These are phyloP conservation scores for Tolypocladium inflatum DNA, from an alignment of 2,329 filamentous ascomycete species.

Conservation along the genomic window DNA sequence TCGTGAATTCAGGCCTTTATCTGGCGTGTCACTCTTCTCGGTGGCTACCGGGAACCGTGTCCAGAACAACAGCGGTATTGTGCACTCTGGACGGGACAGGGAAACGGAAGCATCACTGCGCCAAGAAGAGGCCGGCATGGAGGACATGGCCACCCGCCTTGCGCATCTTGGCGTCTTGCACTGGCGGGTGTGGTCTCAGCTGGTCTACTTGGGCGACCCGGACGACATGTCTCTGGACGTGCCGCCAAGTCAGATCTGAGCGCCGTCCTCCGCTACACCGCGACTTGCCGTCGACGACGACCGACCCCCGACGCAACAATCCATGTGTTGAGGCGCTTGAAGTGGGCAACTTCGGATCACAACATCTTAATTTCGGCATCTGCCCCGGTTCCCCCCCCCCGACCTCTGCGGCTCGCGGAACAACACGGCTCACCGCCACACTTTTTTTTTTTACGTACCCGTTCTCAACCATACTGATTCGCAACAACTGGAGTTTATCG, in stretches of 20 bases:
- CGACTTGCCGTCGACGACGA: background rate
- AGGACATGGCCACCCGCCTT: constrained; percentile 65
- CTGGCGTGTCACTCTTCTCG: constrained; percentile 44
- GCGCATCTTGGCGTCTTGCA: constrained; percentile 79
- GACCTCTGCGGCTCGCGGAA: background rate
- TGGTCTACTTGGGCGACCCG: constrained; percentile 52
- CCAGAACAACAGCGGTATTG: constrained; percentile 24
- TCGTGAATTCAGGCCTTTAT: constrained; percentile 41
- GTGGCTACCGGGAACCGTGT: constrained; percentile 43
- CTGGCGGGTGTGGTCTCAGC: constrained; percentile 77
- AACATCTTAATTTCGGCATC: background rate
- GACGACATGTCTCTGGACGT: constrained; percentile 25
- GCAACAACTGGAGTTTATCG: background rate
- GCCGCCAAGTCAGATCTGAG: constrained; percentile 11
- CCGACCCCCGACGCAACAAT: background rate
- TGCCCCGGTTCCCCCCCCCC: background rate
- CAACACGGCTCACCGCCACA: background rate
- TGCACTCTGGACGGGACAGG: constrained; percentile 19
- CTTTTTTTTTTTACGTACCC: background rate
- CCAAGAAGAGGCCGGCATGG: constrained; percentile 44
- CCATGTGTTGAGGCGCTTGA: background rate
- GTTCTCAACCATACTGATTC: background rate
- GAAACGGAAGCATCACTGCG: constrained; percentile 24
- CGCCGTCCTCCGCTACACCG: background rate
- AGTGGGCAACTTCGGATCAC: background rate